phyloP scores from a whole-genome alignment of 2,329 filamentous ascomycete species.

The Cladophialophora carrionii region DNA sequence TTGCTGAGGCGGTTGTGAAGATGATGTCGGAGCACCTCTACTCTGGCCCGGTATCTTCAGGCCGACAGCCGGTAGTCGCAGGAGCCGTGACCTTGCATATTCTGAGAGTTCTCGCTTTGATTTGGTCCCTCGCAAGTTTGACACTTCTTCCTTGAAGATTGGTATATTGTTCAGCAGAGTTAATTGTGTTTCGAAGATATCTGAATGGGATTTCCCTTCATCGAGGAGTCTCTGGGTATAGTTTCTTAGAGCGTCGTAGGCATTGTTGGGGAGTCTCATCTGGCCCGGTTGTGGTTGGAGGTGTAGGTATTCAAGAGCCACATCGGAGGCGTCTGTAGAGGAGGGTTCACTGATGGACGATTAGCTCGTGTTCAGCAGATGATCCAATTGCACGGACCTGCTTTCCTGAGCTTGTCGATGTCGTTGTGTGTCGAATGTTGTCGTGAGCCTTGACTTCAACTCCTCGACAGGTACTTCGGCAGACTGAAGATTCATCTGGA shows the following conservation, averaged over 20 bases:
- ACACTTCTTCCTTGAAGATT: slow-evolving; percentile 32
- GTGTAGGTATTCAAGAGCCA: slow-evolving; percentile 23
- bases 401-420: neutral
- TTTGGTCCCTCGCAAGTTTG: slow-evolving; percentile 11
- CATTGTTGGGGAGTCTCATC: slow-evolving; percentile 37
- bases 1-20: neutral
- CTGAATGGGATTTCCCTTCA: slow-evolving; percentile 22
- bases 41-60: slow-evolving; percentile 27
- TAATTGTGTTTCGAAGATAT: slow-evolving; percentile 31
- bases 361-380: neutral
- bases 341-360: neutral
- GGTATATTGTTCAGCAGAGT: slow-evolving; percentile 28
- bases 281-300: slow-evolving; percentile 32
- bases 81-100: slow-evolving; percentile 26
- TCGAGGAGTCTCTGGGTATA: slow-evolving; percentile 33
- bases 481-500: slow-evolving; percentile 74
- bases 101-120: slow-evolving; percentile 25
- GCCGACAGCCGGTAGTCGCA: slow-evolving; percentile 31
- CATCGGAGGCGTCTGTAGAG: neutral
- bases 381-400: slow-evolving; percentile 15
- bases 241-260: slow-evolving; percentile 36
- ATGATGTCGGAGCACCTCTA: neutral
- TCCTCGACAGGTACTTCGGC: slow-evolving; percentile 63
- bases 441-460: slow-evolving; percentile 62
- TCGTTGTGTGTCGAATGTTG: slow-evolving; percentile 45